A percentile compares a stretch with the other conserved stretches of the same genome.
Conservation (phyloP, 495 filamentous ascomycete species). For the Cenococcum geophilum region DNA sequence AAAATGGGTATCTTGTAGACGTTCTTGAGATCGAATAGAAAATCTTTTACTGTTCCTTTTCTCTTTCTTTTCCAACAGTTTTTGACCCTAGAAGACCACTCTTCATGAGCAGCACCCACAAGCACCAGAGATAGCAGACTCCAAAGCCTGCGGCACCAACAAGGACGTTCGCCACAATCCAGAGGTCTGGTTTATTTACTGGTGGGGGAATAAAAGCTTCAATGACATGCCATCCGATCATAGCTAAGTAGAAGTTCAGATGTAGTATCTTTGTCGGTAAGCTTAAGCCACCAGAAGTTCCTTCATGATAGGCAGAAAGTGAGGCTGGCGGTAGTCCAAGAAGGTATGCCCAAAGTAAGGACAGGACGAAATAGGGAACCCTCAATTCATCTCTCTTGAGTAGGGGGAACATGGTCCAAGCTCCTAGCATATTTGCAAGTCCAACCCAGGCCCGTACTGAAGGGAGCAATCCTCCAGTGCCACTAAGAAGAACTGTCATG, state of each 20-base stretch:
- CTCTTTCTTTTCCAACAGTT: conserved; percentile 12
- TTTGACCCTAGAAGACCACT: conserved; percentile 37
- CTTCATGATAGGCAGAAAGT: conserved; percentile 52
- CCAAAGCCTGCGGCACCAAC: conserved; percentile 80
- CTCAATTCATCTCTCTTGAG: conserved; percentile 75
- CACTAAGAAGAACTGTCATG: conserved; percentile 78
- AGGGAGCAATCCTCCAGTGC: conserved; percentile 66
- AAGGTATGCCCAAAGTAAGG: conserved; percentile 82
- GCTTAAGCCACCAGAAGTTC: conserved; percentile 37
- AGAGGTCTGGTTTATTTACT: conserved; percentile 76
- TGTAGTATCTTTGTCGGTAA: conserved; percentile 63
- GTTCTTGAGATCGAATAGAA: conserved; percentile 3
- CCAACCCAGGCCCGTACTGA: conserved; percentile 81
- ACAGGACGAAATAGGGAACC: conserved; percentile 78
- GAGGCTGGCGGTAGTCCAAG: conserved; percentile 77
- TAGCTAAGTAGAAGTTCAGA: conserved; percentile 63
- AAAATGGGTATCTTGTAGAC: conserved; percentile 23
- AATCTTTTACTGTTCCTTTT: conserved; percentile 14
- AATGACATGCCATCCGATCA: conserved; percentile 71
- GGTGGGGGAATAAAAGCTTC: conserved; percentile 65
- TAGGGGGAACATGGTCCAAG: conserved; percentile 91
- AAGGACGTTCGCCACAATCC: conserved; percentile 83
- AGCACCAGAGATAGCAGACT: conserved; percentile 84
- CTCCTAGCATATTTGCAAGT: conserved; percentile 83
- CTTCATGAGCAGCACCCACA: conserved; percentile 62